Base-by-base conservation (phyloP, 805 yeast genomes). In the Kodamaea nitidulidarum region DNA sequence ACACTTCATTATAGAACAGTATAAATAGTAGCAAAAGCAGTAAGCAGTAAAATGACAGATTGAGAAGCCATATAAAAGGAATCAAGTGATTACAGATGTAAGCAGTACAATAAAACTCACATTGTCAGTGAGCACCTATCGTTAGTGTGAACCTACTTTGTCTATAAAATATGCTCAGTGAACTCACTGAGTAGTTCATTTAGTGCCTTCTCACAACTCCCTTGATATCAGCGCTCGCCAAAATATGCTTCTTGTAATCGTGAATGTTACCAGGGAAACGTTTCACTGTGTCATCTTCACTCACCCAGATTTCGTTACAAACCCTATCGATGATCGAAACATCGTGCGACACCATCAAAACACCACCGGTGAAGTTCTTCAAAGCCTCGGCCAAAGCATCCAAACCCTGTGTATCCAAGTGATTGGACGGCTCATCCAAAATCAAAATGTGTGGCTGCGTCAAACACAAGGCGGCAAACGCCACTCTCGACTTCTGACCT, bases 401-500 rank as follows among this genome's bases (percentile, higher is more conserved):
- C 55, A 93, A 71, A 76, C 97, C 98, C 25, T 95, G 83, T 7
- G 96, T 91, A 83, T 93, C 98, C 75, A 93, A 79, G 67, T 93
- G 98, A 67, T 93, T 93, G 5, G 96, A 86, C 64, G 98, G 98
- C 75, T 93, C 98, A 73, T 93, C 98, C 49, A 93, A 70, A 54
- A 93, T 80, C 54, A 93, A 72, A 32, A 93, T 80, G 60, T 93
- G 98, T 14, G 98, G 98, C 46, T 84, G 83, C 45, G 76, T 76
- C 54, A 93, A 71, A 66, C 97, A 88, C 48, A 93, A 72, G 11
- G 96, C 91, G 7, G 98, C 98, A 67, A 93, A 93, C 0, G 98
- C 98, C 38, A 93, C 98, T 67, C 98, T 80, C 18, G 97, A 88
- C 62, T 93, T 93, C 60, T 93, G 98, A 71, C 98, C 98, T 65